Percentiles rank a stretch among this genome's conserved stretches.
phyloP scores from a whole-genome alignment of 1,139 yeast genomes.

The Geotrichum bryndzae region DNA sequence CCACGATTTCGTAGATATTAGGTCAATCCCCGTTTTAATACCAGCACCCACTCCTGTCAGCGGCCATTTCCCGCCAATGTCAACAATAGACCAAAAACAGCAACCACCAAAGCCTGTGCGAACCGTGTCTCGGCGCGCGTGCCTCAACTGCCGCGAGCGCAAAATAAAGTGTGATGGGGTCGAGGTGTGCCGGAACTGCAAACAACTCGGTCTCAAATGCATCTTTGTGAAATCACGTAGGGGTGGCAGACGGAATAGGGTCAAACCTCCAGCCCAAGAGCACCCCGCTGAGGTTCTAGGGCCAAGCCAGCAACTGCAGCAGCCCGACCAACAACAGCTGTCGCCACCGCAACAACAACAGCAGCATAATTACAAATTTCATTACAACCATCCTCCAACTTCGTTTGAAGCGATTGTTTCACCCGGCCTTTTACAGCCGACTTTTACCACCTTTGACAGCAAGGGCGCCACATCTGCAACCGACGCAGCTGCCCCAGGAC shows the following conservation, averaged over 20 bases:
- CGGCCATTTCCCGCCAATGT: background rate
- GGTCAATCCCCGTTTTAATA: no score
- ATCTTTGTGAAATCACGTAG: constrained; percentile 54
- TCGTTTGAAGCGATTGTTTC: background rate
- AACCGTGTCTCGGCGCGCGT: constrained; percentile 54
- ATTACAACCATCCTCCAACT: background rate
- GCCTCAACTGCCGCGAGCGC: constrained; percentile 57
- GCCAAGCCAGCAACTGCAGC: background rate
- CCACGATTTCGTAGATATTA: no score
- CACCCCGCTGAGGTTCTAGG: background rate
- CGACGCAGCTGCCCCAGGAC: background rate
- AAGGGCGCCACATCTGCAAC: background rate
- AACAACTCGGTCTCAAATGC: constrained; percentile 45
- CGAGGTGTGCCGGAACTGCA: constrained; percentile 48
- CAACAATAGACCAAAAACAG: background rate
- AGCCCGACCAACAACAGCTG: background rate
- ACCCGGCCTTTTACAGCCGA: background rate
- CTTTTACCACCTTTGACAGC: background rate
- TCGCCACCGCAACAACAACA: background rate
- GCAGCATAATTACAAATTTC: background rate
- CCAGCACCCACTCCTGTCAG: background rate
- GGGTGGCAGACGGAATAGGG: constrained; percentile 47
- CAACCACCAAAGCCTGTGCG: constrained; percentile 19
- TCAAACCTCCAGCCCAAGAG: background rate
- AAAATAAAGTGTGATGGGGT: constrained; percentile 59